These are phyloP conservation scores for Viridothelium virens DNA, from an alignment of 495 filamentous ascomycete genomes.

Conservation along the genomic window DNA sequence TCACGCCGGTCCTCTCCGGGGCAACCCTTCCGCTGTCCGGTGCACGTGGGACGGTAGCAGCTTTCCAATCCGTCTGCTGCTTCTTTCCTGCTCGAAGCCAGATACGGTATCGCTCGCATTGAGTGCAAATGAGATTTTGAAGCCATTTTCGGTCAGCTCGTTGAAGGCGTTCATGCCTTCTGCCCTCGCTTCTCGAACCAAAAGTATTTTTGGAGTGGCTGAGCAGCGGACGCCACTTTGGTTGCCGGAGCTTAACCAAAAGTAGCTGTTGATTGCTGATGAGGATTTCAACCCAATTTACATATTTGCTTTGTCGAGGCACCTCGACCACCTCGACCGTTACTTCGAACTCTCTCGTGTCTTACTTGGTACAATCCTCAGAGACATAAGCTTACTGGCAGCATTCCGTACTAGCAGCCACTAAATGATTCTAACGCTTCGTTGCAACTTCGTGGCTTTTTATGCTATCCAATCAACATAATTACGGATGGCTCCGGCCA, in stretches of 20 bases:
- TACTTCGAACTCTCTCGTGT: not conserved
- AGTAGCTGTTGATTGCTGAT: conserved; percentile 1
- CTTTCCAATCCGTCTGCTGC: not conserved
- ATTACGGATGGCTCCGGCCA: not conserved
- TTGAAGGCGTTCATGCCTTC: conserved; percentile 6
- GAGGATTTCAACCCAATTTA: not conserved
- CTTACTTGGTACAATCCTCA: not conserved
- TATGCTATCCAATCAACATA: not conserved
- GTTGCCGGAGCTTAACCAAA: conserved; percentile 1
- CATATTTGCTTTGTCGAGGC: not conserved
- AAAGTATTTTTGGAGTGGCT: conserved; percentile 10
- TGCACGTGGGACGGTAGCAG: conserved; percentile 3
- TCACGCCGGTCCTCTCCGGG: not conserved
- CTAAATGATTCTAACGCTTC: not conserved
- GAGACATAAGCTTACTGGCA: conserved; percentile 2
- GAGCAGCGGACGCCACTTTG: conserved; percentile 6
- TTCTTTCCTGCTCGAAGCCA: conserved; percentile 2
- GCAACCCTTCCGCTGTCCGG: conserved; percentile 5
- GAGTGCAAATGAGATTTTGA: not conserved
- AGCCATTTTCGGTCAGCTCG: not conserved
- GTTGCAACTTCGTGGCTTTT: conserved; percentile 4
- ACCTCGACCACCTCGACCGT: not conserved
- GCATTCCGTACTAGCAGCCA: not conserved
- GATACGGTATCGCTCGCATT: conserved; percentile 7
- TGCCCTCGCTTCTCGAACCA: not conserved